Percentiles rank a stretch among this genome's conserved stretches.
phyloP scores from a whole-genome alignment of 2,329 filamentous ascomycete genomes.

The Macrophomina tecta region DNA sequence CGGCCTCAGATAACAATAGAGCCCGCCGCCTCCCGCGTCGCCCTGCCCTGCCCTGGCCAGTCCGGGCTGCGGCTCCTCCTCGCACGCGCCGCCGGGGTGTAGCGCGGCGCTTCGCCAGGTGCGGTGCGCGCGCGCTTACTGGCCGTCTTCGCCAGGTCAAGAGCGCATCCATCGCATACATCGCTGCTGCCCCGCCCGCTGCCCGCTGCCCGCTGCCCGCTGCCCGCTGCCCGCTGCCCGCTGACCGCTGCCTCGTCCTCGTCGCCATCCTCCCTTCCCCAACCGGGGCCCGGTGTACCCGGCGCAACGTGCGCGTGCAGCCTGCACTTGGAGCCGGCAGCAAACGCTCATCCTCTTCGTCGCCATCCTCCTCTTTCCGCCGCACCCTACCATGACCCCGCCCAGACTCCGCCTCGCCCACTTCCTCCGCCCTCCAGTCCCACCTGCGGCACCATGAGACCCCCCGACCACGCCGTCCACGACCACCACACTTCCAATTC shows the following conservation, averaged over 20 bases:
- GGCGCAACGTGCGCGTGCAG: constrained; percentile 2
- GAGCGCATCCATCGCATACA: not conserved
- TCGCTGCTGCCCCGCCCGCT: constrained; percentile 7
- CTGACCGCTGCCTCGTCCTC: not conserved
- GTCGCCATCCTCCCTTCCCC: constrained; percentile 2
- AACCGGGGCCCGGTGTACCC: constrained; percentile 5
- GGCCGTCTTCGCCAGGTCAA: no score
- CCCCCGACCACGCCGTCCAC: not conserved
- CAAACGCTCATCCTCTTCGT: not conserved
- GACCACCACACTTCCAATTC: constrained; percentile 24
- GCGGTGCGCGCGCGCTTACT: no score
- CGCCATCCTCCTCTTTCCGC: not conserved
- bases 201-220: not conserved
- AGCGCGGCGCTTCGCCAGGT: not conserved
- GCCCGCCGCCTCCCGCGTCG: not conserved
- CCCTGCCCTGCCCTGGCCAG: no score
- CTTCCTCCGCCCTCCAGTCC: not conserved
- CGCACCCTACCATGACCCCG: not conserved
- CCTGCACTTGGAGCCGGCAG: not conserved
- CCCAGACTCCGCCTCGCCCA: not conserved
- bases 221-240: not conserved
- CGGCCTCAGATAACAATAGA: no score
- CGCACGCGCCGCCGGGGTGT: no score
- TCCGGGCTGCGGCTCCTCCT: no score
- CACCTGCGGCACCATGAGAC: constrained; percentile 6